Evolutionary conservation across 768 basidiomycete species (phyloP).

Genomic region (Macrocybe gigantea): DNA sequence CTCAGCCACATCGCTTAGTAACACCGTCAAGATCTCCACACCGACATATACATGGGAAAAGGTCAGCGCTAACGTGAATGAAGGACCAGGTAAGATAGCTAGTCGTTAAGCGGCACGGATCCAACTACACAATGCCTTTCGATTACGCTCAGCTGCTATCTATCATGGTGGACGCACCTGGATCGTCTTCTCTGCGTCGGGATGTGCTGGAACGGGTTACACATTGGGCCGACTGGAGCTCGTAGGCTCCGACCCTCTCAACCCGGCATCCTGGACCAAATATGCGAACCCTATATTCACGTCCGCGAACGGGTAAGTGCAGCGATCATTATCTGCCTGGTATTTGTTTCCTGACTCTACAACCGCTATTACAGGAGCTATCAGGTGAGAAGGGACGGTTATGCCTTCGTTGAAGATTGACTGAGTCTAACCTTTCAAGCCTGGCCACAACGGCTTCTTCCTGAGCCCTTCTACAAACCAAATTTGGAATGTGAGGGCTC

Average conservation of each 20-base stretch:
- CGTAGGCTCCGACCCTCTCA: conserved; percentile 24
- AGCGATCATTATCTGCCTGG: background rate
- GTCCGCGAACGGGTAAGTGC: conserved; percentile 22
- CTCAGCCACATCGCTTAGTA: conserved; percentile 23
- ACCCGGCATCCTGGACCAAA: conserved; percentile 24
- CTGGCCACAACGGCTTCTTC: conserved; percentile 31
- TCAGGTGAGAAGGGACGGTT: conserved; percentile 3
- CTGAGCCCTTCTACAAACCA: conserved; percentile 19
- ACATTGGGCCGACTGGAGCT: conserved; percentile 23
- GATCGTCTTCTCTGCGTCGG: conserved; percentile 24
- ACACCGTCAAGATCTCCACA: conserved; percentile 25
- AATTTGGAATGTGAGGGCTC: conserved; percentile 15
- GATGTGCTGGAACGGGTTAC: conserved; percentile 25
- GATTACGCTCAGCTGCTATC: conserved; percentile 12
- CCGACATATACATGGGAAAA: conserved; percentile 26
- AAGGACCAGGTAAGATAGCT: conserved; percentile 19
- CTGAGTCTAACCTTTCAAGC: conserved; percentile 10
- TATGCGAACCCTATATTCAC: conserved; percentile 21
- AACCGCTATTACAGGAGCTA: conserved; percentile 4
- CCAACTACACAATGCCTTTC: background rate
- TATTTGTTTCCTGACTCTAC: background rate
- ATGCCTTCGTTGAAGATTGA: background rate
- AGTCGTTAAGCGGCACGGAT: background rate
- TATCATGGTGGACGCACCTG: conserved; percentile 25
- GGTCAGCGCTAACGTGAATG: conserved; percentile 25